Percentiles rank a stretch among this genome's conserved stretches.
phyloP scores from a whole-genome alignment of 2,329 filamentous ascomycete species.

The Neonectria neomacrospora region DNA sequence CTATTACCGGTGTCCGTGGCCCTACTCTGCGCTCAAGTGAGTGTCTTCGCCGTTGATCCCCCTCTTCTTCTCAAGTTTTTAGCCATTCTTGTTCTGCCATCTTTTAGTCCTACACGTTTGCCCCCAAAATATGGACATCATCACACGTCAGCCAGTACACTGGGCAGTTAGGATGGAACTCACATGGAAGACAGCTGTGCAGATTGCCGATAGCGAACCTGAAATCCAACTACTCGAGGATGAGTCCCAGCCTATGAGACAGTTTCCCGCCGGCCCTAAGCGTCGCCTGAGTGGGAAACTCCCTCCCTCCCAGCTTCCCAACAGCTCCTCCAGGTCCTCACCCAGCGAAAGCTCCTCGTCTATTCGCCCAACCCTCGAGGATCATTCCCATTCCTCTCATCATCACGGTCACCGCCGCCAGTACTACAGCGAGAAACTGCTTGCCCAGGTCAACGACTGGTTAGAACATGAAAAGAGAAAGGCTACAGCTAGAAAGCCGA shows the following conservation, averaged over 20 bases:
- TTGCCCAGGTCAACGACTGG: slow-evolving; percentile 85
- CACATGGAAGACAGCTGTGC: slow-evolving; percentile 57
- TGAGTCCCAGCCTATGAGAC: slow-evolving; percentile 46
- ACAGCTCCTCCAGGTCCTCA: slow-evolving; percentile 58
- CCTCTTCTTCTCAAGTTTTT: slow-evolving; percentile 2
- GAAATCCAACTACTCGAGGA: slow-evolving; percentile 48
- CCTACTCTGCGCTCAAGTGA: slow-evolving; percentile 24
- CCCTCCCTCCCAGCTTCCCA: slow-evolving; percentile 43
- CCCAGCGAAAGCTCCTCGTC: slow-evolving; percentile 49
- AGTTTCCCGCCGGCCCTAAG: slow-evolving; percentile 48
- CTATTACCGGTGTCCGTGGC: slow-evolving; percentile 2
- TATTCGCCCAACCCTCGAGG: slow-evolving; percentile 44
- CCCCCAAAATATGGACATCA: slow-evolving; percentile 11
- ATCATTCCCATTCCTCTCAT: slow-evolving; percentile 37
- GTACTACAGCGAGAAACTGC: slow-evolving; percentile 65
- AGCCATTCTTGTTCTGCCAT: neutral
- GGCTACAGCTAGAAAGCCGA: slow-evolving; percentile 61
- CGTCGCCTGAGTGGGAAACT: slow-evolving; percentile 51
- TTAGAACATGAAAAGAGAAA: slow-evolving; percentile 80
- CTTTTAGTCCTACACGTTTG: slow-evolving; percentile 17
- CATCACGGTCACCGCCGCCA: slow-evolving; percentile 49
- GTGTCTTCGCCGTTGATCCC: slow-evolving; percentile 11
- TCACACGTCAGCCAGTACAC: neutral
- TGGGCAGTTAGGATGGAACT: slow-evolving; percentile 31
- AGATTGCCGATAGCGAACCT: slow-evolving; percentile 65